A percentile compares a stretch with the other conserved stretches of the same genome.
phyloP scores from a whole-genome alignment of 164 flowering plant species.

The Vitis riparia region DNA sequence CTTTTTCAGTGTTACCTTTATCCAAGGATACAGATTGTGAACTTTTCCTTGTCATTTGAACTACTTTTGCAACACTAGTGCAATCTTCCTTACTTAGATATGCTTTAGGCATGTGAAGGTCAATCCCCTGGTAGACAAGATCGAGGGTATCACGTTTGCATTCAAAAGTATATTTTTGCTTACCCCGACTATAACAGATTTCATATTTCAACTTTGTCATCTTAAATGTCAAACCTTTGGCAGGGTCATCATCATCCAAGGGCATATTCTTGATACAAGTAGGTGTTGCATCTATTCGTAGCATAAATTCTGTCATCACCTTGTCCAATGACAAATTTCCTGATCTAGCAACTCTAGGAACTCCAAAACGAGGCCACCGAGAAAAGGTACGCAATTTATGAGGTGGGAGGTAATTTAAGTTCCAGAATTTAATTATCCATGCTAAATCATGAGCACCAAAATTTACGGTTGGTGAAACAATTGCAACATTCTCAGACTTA shows the following conservation, averaged over 20 bases:
- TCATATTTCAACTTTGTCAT: constrained; percentile 84
- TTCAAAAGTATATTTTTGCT: constrained; percentile 86
- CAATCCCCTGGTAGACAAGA: constrained; percentile 93
- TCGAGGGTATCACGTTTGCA: constrained; percentile 89
- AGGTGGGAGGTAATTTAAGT: constrained; percentile 80
- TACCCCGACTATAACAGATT: constrained; percentile 74
- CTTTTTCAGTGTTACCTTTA: constrained; percentile 49
- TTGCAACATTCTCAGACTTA: constrained; percentile 28
- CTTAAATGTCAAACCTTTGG: constrained; percentile 80
- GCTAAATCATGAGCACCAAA: constrained; percentile 96
- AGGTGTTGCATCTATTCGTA: constrained; percentile 83
- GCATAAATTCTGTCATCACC: constrained; percentile 96
- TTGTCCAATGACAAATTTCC: constrained; percentile 93
- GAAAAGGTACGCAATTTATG: constrained; percentile 89
- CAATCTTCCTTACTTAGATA: constrained; percentile 56
- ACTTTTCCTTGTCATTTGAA: constrained; percentile 52
- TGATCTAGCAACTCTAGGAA: constrained; percentile 82
- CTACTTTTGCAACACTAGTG: constrained; percentile 44
- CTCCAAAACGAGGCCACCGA: constrained; percentile 95
- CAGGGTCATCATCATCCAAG: constrained; percentile 91
- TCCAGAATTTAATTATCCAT: constrained; percentile 89
- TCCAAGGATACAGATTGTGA: constrained; percentile 52
- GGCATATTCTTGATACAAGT: constrained; percentile 70
- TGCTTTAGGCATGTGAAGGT: constrained; percentile 77
- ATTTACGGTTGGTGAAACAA: constrained; percentile 54